Evolutionary conservation across 140 eudicot species (phyloP).

Genomic region (Oenanthe javanica): DNA sequence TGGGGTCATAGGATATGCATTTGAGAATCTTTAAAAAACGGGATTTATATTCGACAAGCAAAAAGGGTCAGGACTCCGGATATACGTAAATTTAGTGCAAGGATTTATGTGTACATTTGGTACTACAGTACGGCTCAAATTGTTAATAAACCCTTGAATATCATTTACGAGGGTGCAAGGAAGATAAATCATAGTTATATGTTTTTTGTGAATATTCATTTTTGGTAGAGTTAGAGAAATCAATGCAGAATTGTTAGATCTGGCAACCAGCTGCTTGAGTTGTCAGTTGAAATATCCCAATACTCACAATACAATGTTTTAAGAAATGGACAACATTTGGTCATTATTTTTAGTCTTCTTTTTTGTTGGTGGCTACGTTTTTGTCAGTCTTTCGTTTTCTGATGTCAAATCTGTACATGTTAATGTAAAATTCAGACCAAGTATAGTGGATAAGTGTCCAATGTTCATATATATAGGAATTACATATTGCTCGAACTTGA

Average conservation of each 20-base stretch:
- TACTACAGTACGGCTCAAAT: background rate
- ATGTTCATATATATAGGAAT: background rate
- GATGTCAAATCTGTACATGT: background rate
- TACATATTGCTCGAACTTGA: background rate
- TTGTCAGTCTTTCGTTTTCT: background rate
- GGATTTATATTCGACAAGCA: background rate
- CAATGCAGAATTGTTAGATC: background rate
- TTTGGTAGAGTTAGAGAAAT: background rate
- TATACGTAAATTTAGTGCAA: background rate
- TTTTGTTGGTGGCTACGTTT: background rate
- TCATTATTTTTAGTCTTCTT: background rate
- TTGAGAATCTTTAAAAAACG: background rate
- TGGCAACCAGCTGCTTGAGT: background rate
- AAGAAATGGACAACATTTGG: background rate
- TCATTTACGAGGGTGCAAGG: background rate
- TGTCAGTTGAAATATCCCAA: background rate
- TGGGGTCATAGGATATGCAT: background rate
- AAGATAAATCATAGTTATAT: background rate
- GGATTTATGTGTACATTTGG: background rate
- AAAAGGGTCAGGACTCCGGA: background rate
- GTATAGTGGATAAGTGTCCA: background rate
- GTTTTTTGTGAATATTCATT: background rate
- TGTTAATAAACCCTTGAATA: background rate
- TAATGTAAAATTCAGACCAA: background rate
- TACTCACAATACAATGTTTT: background rate